phyloP scores from a whole-genome alignment of 2,329 filamentous ascomycete genomes.

The Bipolaris sorokiniana region DNA sequence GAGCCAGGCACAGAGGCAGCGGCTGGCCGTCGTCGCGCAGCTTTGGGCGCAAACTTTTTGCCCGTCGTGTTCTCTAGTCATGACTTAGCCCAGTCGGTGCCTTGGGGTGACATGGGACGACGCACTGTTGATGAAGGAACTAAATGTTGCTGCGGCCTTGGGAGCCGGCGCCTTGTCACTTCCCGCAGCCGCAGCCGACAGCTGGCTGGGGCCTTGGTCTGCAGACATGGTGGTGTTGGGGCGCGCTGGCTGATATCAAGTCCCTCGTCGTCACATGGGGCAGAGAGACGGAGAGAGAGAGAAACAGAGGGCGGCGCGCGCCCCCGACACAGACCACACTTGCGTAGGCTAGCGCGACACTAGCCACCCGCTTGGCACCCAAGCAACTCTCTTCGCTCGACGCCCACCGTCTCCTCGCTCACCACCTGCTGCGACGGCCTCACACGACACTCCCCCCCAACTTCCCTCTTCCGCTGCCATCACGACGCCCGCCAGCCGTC shows the following conservation, averaged over 20 bases:
- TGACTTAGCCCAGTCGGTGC: slow-evolving; percentile 24
- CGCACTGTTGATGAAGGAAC: slow-evolving; percentile 44
- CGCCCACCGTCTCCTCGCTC: slow-evolving; percentile 27
- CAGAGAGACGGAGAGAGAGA: not conserved
- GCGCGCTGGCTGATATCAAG: no score
- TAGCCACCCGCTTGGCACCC: slow-evolving; percentile 13
- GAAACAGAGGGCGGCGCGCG: slow-evolving; percentile 5
- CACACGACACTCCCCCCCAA: slow-evolving; percentile 33
- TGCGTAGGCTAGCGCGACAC: slow-evolving; percentile 13
- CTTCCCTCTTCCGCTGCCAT: slow-evolving; percentile 19
- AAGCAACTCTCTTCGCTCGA: slow-evolving; percentile 29
- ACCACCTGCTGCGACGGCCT: slow-evolving; percentile 19
- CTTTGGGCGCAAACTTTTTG: slow-evolving; percentile 58
- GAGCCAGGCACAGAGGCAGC: slow-evolving; percentile 32
- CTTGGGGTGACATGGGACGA: slow-evolving; percentile 6
- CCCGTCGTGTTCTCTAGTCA: slow-evolving; percentile 50
- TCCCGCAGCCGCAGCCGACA: slow-evolving; percentile 11
- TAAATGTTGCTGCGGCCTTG: slow-evolving; percentile 30
- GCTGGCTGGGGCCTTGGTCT: slow-evolving; percentile 28
- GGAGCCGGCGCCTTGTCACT: slow-evolving; percentile 26
- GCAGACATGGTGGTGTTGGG: slow-evolving; percentile 31
- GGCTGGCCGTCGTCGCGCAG: slow-evolving; percentile 51
- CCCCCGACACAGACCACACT: slow-evolving; percentile 11
- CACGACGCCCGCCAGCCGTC: slow-evolving; percentile 12
- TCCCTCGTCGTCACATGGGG: slow-evolving; percentile 3